A percentile compares a stretch with the other conserved stretches of the same genome.
phyloP scores from a whole-genome alignment of 345 rosid genomes.

The Citrus cavaleriei region DNA sequence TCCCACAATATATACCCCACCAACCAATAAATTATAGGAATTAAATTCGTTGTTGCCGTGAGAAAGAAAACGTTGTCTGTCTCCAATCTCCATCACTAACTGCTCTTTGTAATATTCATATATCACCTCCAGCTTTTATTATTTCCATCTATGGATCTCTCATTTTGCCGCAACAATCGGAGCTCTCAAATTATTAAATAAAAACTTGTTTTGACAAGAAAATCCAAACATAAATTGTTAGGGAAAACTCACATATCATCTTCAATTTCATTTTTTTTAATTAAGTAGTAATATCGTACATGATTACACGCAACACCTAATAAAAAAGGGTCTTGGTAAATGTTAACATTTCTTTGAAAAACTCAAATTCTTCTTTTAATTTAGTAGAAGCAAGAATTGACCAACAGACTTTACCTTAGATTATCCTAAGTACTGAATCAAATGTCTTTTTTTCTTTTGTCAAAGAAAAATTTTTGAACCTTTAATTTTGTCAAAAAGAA shows the following conservation, averaged over 20 bases:
- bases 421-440: background rate
- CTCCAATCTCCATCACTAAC: background rate
- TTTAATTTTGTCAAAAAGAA: too few species aligned
- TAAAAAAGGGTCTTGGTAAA: too few species aligned
- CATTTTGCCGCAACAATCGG: background rate
- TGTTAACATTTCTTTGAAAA: too few species aligned
- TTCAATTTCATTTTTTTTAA: background rate
- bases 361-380: too few species aligned
- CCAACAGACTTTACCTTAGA: background rate
- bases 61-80: background rate
- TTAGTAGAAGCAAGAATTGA: too few species aligned
- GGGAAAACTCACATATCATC: background rate
- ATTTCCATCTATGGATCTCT: too few species aligned
- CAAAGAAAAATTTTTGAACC: background rate
- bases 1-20: background rate
- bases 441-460: background rate
- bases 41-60: background rate
- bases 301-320: too few species aligned
- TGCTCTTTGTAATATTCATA: background rate
- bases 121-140: background rate
- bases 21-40: background rate
- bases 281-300: background rate
- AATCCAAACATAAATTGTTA: background rate
- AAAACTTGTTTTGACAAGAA: background rate
- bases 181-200: background rate